Evolutionary conservation across 352 stramenopile genomes (phyloP).

Genomic region (Blastocystis sp.): DNA sequence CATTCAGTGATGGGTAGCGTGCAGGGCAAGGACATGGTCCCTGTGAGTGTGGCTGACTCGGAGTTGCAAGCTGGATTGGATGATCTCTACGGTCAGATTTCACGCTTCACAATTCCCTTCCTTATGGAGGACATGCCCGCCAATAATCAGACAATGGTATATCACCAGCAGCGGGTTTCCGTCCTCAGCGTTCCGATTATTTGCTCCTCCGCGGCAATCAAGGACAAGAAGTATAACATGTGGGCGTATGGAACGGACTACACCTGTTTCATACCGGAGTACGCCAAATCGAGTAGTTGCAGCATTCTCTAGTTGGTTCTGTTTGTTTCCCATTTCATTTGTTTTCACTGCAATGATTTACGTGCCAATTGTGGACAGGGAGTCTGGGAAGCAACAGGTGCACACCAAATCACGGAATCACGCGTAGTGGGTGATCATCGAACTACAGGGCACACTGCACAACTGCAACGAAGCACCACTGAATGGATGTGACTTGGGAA

Average conservation of each 20-base stretch:
- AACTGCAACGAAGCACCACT: background rate
- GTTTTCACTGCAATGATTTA: constrained; percentile 15
- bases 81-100: background rate
- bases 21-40: background rate
- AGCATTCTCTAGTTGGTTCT: background rate
- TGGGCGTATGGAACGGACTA: background rate
- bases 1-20: background rate
- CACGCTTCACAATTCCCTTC: background rate
- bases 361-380: background rate
- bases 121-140: background rate
- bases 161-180: background rate
- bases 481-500: constrained; percentile 3
- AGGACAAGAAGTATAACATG: background rate
- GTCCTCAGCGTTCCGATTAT: background rate
- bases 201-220: background rate
- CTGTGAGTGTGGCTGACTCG: too few species aligned
- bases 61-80: too few species aligned
- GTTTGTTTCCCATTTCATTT: background rate
- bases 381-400: background rate
- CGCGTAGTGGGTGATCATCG: constrained; percentile 28
- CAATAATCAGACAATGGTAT: background rate
- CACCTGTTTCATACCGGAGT: background rate
- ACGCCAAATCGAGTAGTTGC: background rate
- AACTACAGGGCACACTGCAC: constrained; percentile 31
- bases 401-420: background rate